These are phyloP conservation scores for Fusarium miscanthi DNA, from an alignment of 2,329 filamentous ascomycete genomes.

Conservation along the genomic window DNA sequence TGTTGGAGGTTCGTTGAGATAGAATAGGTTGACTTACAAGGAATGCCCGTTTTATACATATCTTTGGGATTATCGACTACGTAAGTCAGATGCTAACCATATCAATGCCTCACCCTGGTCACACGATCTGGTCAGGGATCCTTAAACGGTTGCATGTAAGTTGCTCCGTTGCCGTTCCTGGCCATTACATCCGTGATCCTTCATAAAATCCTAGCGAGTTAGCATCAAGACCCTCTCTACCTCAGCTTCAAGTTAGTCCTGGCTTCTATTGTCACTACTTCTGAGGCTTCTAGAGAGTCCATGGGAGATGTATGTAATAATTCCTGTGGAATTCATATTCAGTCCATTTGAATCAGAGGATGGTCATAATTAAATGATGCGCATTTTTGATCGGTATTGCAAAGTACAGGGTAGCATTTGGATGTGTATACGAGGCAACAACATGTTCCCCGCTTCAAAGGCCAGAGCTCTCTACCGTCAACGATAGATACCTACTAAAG, in stretches of 20 bases:
- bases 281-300: too few species aligned
- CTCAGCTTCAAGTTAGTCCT: background rate
- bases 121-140: background rate
- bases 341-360: background rate
- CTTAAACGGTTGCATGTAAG: background rate
- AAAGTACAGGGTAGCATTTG: background rate
- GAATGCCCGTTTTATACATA: background rate
- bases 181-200: background rate
- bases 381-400: background rate
- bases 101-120: background rate
- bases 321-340: background rate
- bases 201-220: accelerated
- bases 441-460: background rate
- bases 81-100: background rate
- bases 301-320: too few species aligned
- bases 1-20: background rate
- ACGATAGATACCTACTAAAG: too few species aligned
- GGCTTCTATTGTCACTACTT: too few species aligned
- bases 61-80: background rate
- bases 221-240: background rate
- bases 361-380: background rate
- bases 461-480: background rate
- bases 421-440: background rate
- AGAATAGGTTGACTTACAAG: too few species aligned
- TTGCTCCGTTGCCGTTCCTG: background rate